These are phyloP conservation scores for Sabuloglossum arenarium DNA, from an alignment of 495 filamentous ascomycete species.

Conservation along the genomic window DNA sequence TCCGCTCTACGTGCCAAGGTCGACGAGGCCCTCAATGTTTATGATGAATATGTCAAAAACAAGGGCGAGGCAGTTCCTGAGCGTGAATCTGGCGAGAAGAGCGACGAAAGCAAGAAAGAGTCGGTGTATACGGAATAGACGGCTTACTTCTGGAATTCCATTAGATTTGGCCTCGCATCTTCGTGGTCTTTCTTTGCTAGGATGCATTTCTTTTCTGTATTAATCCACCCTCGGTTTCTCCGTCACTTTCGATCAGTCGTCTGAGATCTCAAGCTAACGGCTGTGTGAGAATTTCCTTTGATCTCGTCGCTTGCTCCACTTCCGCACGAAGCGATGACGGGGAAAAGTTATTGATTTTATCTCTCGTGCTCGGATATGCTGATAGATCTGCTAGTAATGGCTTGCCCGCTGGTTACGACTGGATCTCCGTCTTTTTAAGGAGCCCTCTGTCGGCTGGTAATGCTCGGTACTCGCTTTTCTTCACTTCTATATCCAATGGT, in stretches of 20 bases:
- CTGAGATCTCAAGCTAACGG: not conserved
- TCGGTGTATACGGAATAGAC: not conserved
- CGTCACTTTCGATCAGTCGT: not conserved
- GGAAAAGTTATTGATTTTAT: not conserved
- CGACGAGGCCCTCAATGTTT: slow-evolving; percentile 86
- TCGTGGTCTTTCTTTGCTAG: not conserved
- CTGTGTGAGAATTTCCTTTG: not conserved
- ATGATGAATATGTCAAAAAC: slow-evolving; percentile 94
- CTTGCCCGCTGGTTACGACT: not conserved
- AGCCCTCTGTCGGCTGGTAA: not conserved
- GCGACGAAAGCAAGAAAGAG: slow-evolving; percentile 10
- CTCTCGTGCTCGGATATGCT: not conserved
- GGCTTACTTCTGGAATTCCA: not conserved
- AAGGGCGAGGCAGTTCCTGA: slow-evolving; percentile 23
- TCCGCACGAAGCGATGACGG: not conserved
- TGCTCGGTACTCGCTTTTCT: not conserved
- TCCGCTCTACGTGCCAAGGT: slow-evolving; percentile 82
- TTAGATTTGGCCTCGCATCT: not conserved
- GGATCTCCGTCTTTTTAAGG: not conserved
- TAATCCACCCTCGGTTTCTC: not conserved
- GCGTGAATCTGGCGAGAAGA: slow-evolving; percentile 17
- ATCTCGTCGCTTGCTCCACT: not conserved
- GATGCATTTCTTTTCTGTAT: not conserved
- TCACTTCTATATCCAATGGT: not conserved
- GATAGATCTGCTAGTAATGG: slow-evolving; percentile 2